phyloP scores from a whole-genome alignment of 2,329 filamentous ascomycete species.

The Cyphellophora attinorum region DNA sequence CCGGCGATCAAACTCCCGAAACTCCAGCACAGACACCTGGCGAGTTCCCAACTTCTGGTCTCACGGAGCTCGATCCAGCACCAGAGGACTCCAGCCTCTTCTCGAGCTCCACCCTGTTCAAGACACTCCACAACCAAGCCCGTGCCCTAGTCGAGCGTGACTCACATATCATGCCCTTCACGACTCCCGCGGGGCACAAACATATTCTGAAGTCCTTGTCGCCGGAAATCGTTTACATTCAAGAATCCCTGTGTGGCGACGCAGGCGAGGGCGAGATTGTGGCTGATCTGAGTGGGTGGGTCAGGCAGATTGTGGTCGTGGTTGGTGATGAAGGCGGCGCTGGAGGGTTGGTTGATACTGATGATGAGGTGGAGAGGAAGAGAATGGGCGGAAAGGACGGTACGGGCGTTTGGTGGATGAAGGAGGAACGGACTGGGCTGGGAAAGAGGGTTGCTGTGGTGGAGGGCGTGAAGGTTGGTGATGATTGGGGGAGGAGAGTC shows the following conservation, averaged over 20 bases:
- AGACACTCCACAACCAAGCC: conserved; percentile 72
- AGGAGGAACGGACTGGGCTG: conserved; percentile 69
- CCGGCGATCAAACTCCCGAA: conserved; percentile 59
- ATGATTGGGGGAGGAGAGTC: conserved; percentile 78
- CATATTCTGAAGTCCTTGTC: conserved; percentile 79
- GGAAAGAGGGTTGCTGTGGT: conserved; percentile 84
- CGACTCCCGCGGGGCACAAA: conserved; percentile 68
- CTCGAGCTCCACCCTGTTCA: conserved; percentile 54
- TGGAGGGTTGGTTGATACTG: conserved; percentile 73
- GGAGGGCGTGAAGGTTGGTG: conserved; percentile 68
- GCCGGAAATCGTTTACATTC: conserved; percentile 79
- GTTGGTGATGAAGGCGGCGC: conserved; percentile 49
- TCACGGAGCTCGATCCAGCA: conserved; percentile 40
- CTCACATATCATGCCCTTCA: conserved; percentile 81
- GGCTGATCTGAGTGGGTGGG: conserved; percentile 55
- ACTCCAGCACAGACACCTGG: conserved; percentile 58
- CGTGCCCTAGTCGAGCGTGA: conserved; percentile 72
- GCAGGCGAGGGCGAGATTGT: conserved; percentile 67
- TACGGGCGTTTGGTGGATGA: conserved; percentile 58
- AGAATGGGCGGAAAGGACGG: conserved; percentile 31
- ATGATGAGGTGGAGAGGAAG: conserved; percentile 53
- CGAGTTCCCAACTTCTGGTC: conserved; percentile 34
- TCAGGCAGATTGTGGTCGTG: conserved; percentile 52
- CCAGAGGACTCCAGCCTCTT: conserved; percentile 39
- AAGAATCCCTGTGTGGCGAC: conserved; percentile 70